Conservation (phyloP, 2,329 filamentous ascomycete genomes). For the Colletotrichum godetiae region DNA sequence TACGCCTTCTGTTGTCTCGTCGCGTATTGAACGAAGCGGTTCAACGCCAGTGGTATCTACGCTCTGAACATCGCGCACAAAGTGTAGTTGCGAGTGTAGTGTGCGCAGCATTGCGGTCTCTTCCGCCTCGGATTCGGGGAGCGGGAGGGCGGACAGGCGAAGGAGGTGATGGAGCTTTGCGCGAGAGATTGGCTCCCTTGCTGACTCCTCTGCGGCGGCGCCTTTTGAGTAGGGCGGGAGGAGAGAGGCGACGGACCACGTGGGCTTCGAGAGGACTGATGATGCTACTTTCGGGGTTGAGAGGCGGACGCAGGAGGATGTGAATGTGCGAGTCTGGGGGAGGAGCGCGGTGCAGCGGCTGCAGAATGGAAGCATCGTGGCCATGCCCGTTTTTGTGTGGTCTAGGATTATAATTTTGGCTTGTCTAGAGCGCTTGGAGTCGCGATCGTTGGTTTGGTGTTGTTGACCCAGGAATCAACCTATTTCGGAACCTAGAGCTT, state of each 20-base stretch:
- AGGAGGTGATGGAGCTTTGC: constrained; percentile 85
- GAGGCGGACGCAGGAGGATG: constrained; percentile 19
- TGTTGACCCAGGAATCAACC: background rate
- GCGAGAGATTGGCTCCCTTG: constrained; percentile 65
- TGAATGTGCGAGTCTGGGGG: constrained; percentile 23
- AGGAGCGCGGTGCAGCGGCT: constrained; percentile 17
- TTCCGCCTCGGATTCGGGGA: constrained; percentile 70
- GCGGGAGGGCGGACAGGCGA: constrained; percentile 87
- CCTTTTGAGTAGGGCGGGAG: constrained; percentile 58
- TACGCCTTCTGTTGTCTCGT: constrained; percentile 74
- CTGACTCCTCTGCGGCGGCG: constrained; percentile 41
- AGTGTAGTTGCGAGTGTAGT: constrained; percentile 85
- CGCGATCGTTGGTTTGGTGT: background rate
- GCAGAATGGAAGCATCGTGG: constrained; percentile 20
- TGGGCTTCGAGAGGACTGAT: constrained; percentile 73
- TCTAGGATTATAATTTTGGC: background rate
- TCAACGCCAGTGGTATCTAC: constrained; percentile 79
- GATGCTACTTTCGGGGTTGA: constrained; percentile 27
- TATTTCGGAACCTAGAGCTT: constrained; percentile 10
- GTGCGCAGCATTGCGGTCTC: constrained; percentile 79
- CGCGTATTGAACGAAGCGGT: constrained; percentile 82
- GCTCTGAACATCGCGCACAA: constrained; percentile 86
- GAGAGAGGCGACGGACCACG: constrained; percentile 86
- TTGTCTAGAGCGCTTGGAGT: background rate
- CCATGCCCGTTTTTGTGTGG: background rate